Conservation (phyloP, 108 stramenopile species). For the Nannochloropsis oceanica region DNA sequence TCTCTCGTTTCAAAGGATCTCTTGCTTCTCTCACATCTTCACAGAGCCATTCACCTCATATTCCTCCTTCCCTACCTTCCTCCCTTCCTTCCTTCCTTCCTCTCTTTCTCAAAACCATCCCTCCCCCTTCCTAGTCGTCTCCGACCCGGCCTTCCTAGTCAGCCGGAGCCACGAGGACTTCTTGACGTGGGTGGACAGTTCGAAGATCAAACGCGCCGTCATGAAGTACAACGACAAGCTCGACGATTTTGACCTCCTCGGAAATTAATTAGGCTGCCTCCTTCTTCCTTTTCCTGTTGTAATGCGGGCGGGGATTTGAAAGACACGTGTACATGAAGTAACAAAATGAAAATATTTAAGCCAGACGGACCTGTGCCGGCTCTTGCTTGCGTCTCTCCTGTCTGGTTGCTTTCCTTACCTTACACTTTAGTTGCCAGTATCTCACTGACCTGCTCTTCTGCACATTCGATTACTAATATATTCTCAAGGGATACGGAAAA, state of each 20-base stretch:
- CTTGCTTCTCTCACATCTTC: too few relatives aligned
- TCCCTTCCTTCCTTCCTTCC: background rate
- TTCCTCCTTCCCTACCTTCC: background rate
- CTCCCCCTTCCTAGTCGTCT: background rate
- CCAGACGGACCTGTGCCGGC: too few relatives aligned
- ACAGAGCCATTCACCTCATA: background rate
- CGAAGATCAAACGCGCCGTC: conserved; percentile 83
- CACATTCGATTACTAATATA: too few relatives aligned
- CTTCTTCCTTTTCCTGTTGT: background rate
- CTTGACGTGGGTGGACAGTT: conserved; percentile 93
- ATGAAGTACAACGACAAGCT: conserved; percentile 91
- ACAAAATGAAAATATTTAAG: too few relatives aligned
- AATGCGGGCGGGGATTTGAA: background rate
- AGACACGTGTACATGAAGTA: background rate
- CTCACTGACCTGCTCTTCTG: too few relatives aligned
- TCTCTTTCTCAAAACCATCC: too few relatives aligned
- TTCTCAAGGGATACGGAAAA: too few relatives aligned
- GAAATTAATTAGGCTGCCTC: conserved; percentile 25
- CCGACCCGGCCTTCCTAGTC: conserved; percentile 57
- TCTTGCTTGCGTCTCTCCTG: too few relatives aligned
- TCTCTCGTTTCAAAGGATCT: too few relatives aligned
- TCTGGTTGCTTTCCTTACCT: too few relatives aligned
- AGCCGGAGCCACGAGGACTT: conserved; percentile 91
- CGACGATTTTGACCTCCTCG: conserved; percentile 96
- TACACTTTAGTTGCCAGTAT: too few relatives aligned